phyloP scores from a whole-genome alignment of 1,284 basidiomycete genomes.

The Xerocomus nothofagi region DNA sequence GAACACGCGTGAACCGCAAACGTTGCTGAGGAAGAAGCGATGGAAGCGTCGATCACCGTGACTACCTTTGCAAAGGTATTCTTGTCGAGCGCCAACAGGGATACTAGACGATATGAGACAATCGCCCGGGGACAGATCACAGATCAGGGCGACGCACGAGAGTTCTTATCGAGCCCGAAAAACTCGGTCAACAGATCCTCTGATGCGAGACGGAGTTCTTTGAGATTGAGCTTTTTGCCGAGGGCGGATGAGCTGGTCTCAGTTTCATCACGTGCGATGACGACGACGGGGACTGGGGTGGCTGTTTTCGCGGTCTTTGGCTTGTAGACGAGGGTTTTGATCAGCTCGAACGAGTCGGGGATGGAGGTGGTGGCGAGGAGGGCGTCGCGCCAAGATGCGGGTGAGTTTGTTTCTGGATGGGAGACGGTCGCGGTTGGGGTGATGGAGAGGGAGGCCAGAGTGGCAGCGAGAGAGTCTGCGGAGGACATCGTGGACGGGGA shows the following conservation, averaged over 20 bases:
- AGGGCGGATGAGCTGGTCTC: constrained; percentile 77
- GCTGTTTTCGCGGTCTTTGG: constrained; percentile 90
- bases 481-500: constrained; percentile 23
- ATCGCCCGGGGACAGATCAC: neutral
- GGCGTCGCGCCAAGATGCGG: constrained; percentile 66
- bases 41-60: constrained; percentile 76
- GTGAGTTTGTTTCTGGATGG: constrained; percentile 61
- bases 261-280: constrained; percentile 82
- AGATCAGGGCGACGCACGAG: constrained; percentile 61
- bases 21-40: constrained; percentile 60
- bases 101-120: constrained; percentile 50
- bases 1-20: constrained; percentile 79
- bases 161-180: constrained; percentile 84
- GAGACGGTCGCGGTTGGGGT: constrained; percentile 48
- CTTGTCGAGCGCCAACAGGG: constrained; percentile 71
- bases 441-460: constrained; percentile 56
- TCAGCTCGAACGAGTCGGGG: constrained; percentile 64
- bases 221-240: constrained; percentile 82
- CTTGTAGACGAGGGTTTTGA: constrained; percentile 88
- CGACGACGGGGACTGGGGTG: constrained; percentile 81
- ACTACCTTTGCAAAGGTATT: constrained; percentile 75
- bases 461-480: constrained; percentile 16
- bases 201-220: constrained; percentile 87
- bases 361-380: constrained; percentile 48
- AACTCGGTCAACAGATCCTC: constrained; percentile 88